phyloP scores from a whole-genome alignment of 148 eudicot species.

The Vaccinium myrtillus region DNA sequence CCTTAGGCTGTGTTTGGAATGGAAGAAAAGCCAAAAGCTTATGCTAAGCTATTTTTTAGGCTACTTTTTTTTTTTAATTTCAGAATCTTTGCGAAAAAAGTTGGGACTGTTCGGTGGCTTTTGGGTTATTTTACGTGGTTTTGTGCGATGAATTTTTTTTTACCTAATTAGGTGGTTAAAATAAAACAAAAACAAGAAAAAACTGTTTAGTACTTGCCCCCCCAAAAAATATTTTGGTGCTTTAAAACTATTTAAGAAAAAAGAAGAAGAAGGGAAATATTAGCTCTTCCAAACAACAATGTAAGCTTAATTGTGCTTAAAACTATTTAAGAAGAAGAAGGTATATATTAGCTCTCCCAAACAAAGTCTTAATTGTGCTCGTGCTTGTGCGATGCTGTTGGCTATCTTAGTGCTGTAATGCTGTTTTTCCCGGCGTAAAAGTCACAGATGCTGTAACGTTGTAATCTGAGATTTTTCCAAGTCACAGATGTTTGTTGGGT shows the following conservation, averaged over 20 bases:
- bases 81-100: not conserved
- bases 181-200: not conserved
- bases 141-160: not conserved
- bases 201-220: not conserved
- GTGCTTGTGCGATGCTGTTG: not conserved
- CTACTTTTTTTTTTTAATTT: too few relatives aligned
- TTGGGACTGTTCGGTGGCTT: not conserved
- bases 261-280: not conserved
- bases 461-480: not conserved
- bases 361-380: not conserved
- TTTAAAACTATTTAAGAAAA: too few relatives aligned
- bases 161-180: not conserved
- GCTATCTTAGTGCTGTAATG: not conserved
- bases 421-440: too few relatives aligned
- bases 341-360: not conserved
- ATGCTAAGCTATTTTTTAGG: not conserved
- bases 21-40: not conserved
- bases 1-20: not conserved
- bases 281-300: not conserved
- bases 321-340: not conserved
- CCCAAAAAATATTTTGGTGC: too few relatives aligned
- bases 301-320: too few relatives aligned
- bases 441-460: not conserved
- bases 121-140: not conserved
- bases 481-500: slow-evolving; percentile 10